A percentile compares a stretch with the other conserved stretches of the same genome.
Evolutionary conservation across 768 basidiomycete genomes (phyloP).

Genomic region (Lentinula edodes): DNA sequence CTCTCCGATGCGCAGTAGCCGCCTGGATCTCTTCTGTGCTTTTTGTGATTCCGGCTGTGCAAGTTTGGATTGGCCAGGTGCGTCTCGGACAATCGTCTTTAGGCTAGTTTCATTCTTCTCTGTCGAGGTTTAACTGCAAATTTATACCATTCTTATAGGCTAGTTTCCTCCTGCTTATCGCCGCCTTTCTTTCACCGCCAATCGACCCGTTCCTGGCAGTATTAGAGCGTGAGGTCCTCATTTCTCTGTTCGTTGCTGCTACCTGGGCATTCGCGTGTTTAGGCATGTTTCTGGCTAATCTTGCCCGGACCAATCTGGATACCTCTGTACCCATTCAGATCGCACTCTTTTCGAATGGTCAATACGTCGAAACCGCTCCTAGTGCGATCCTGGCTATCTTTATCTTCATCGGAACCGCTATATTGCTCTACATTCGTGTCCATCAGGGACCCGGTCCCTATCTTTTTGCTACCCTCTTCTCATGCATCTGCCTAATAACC

Average conservation of each 20-base stretch:
- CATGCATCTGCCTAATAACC: constrained; percentile 45
- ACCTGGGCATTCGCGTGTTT: constrained; percentile 69
- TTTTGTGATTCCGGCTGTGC: constrained; percentile 48
- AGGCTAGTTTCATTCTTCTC: constrained; percentile 64
- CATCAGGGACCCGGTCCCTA: constrained; percentile 61
- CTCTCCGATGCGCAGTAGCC: constrained; percentile 53
- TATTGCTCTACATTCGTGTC: constrained; percentile 57
- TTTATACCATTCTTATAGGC: not conserved
- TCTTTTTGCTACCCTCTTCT: constrained; percentile 48
- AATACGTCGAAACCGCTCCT: constrained; percentile 56
- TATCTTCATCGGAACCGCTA: constrained; percentile 52
- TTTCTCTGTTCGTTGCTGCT: constrained; percentile 39
- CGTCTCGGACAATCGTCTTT: constrained; percentile 4
- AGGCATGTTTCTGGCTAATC: constrained; percentile 55
- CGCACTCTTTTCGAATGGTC: constrained; percentile 35
- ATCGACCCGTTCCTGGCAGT: constrained; percentile 63
- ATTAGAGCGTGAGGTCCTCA: constrained; percentile 57
- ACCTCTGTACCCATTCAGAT: constrained; percentile 29
- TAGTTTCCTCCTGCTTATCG: constrained; percentile 25
- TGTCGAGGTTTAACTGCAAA: constrained; percentile 33
- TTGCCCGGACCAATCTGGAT: constrained; percentile 43
- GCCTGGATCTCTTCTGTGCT: constrained; percentile 59
- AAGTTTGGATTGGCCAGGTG: constrained; percentile 55
- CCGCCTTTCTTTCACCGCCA: constrained; percentile 62
- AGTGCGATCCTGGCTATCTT: constrained; percentile 56